Evolutionary conservation across 495 filamentous ascomycete species (phyloP).

Genomic region (Penicillium crystallinum): DNA sequence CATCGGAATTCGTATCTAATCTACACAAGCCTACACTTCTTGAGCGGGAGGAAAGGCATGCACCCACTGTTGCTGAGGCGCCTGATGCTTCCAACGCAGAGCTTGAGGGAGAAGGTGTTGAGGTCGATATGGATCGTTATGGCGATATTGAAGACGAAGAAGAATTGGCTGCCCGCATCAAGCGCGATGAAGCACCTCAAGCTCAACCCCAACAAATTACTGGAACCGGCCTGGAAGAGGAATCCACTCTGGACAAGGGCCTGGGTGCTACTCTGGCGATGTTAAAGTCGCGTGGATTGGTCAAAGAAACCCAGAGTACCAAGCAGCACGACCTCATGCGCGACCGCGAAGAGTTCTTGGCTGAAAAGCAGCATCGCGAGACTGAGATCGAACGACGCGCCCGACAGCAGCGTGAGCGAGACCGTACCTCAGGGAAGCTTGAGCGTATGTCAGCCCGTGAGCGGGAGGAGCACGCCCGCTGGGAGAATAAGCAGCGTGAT

Average conservation of each 20-base stretch:
- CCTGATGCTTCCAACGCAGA: slow-evolving; percentile 41
- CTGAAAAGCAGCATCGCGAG: slow-evolving; percentile 69
- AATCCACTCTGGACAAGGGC: slow-evolving; percentile 69
- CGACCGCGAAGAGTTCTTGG: slow-evolving; percentile 72
- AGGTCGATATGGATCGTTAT: slow-evolving; percentile 60
- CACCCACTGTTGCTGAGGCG: neutral
- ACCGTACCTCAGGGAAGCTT: slow-evolving; percentile 72
- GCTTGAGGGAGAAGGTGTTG: slow-evolving; percentile 43
- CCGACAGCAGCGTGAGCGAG: slow-evolving; percentile 77
- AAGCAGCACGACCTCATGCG: slow-evolving; percentile 66
- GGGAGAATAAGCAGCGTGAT: slow-evolving; percentile 83
- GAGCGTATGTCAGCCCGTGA: slow-evolving; percentile 85
- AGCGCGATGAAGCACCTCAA: slow-evolving; percentile 44
- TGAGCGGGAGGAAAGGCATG: slow-evolving; percentile 42
- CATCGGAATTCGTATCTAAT: slow-evolving; percentile 87
- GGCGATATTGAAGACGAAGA: slow-evolving; percentile 54
- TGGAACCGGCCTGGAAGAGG: slow-evolving; percentile 76
- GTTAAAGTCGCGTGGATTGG: slow-evolving; percentile 74
- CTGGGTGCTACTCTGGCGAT: slow-evolving; percentile 76
- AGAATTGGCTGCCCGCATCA: slow-evolving; percentile 43
- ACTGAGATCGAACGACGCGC: slow-evolving; percentile 71
- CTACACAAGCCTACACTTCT: slow-evolving; percentile 64
- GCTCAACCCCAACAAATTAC: slow-evolving; percentile 41
- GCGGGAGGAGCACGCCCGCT: slow-evolving; percentile 81
- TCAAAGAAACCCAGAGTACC: slow-evolving; percentile 57